Base-by-base conservation (phyloP, 768 basidiomycete species). In the Mycena latifolia region DNA sequence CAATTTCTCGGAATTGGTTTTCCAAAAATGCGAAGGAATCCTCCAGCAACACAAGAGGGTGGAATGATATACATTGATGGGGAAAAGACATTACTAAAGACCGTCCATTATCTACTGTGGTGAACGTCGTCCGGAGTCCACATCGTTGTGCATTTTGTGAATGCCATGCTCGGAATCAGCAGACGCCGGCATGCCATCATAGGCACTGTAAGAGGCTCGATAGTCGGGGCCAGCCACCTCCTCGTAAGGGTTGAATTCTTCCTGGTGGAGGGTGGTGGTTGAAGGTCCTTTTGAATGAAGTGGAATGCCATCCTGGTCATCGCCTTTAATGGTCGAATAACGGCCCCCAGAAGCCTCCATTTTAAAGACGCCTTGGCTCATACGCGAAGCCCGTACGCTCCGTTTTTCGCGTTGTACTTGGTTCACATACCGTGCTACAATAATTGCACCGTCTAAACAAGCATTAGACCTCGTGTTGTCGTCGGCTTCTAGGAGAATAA, bases 401-500 rank as follows among this genome's bases (percentile, higher is more conserved):
- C 81, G 76, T 74, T 89, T 88, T 71, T 88, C 83, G n/a, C 71
- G 75, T 58, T 83, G 79, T 18, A 89, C 73, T 68, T 82, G 84
- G 66, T 85, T 84, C 39, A 86, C 75, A 71, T 89, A 89, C 10
- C 87, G 84, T 17, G 85, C 82, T 5, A 83, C 82, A 52, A 88
- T 80, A 54, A 89, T 67, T 5, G 79, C 80, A n/a, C 84, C 86
- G 66, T 88, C 88, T 89, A 55, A 8, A 60, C 25, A 25, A 59
- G 35, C 39, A 47, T 71, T 17, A 35, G 66, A 25, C n/a, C 24
- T 27, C 9, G 24, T 55, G 43, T 17, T 55, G n/a, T 20, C 63
- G 43, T 63, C 59, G 45, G 12, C 35, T 43, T 46, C n/a, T 11
- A 45, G 24, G 47, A 39, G n/a, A n/a, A n/a, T n/a, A 48, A 18